Evolutionary conservation across 306 rosid species (phyloP).

Genomic region (Neltuma alba): DNA sequence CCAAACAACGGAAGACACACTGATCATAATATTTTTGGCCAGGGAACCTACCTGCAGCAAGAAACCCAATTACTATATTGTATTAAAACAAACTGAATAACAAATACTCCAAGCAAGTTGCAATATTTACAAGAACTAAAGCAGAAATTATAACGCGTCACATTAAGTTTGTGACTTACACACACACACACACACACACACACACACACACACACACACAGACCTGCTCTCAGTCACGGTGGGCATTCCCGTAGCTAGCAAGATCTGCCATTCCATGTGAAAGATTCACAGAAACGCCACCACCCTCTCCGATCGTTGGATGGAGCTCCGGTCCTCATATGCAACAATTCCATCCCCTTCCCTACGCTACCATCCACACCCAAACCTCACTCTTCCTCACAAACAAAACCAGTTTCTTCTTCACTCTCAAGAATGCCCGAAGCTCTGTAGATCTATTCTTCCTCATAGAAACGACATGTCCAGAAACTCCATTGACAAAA

Average conservation of each 20-base stretch:
- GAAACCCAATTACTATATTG: not conserved
- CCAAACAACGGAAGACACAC: not conserved
- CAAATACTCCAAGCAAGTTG: constrained; percentile 19
- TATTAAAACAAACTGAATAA: not conserved
- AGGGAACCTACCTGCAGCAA: not conserved
- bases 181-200: no score
- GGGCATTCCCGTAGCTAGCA: constrained; percentile 89
- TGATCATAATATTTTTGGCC: constrained; percentile 25
- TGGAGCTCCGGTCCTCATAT: constrained; percentile 93
- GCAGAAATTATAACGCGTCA: constrained; percentile 12
- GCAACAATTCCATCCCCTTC: constrained; percentile 60
- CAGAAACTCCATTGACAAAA: constrained; percentile 43
- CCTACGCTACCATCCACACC: constrained; percentile 76
- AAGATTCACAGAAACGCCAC: constrained; percentile 73
- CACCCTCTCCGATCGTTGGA: constrained; percentile 85
- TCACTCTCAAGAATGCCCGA: constrained; percentile 37
- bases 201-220: no score
- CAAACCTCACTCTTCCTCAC: constrained; percentile 25
- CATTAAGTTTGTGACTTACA: constrained; percentile 9
- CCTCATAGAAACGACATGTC: constrained; percentile 37
- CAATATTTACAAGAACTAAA: not conserved
- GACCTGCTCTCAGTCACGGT: constrained; percentile 89
- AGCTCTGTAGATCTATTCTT: constrained; percentile 57
- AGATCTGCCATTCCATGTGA: constrained; percentile 99
- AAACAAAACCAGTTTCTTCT: constrained; percentile 27